Evolutionary conservation across 805 yeast genomes (phyloP).

Genomic region (Limtongia smithiae): DNA sequence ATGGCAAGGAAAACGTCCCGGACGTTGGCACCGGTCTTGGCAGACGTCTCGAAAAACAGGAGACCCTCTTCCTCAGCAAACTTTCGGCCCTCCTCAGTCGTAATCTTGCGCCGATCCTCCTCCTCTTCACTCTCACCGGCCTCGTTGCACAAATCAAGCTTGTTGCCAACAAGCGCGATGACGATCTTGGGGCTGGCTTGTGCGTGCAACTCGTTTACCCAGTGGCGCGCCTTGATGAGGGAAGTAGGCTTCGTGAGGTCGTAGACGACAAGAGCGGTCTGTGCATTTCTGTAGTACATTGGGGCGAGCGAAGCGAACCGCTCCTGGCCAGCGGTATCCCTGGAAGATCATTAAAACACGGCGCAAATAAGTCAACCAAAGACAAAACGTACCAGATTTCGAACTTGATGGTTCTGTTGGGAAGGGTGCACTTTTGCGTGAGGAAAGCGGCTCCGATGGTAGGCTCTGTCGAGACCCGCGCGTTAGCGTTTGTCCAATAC

Average conservation of each 20-base stretch:
- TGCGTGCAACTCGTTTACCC: constrained; percentile 95
- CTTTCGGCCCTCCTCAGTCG: constrained; percentile 78
- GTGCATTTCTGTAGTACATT: constrained; percentile 95
- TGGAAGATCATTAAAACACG: neutral
- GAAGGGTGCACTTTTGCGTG: constrained; percentile 87
- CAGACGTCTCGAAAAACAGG: constrained; percentile 89
- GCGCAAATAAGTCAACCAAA: neutral
- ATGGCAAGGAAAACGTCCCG: constrained; percentile 87
- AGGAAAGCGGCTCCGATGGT: constrained; percentile 97
- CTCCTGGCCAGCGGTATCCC: constrained; percentile 98
- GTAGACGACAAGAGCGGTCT: constrained; percentile 92
- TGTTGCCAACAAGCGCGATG: constrained; percentile 92
- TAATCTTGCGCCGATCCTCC: constrained; percentile 58
- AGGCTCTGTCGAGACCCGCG: constrained; percentile 60
- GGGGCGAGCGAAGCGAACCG: constrained; percentile 95
- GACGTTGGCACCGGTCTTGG: constrained; percentile 84
- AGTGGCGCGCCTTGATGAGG: constrained; percentile 92
- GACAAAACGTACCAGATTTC: constrained; percentile 63
- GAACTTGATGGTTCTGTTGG: constrained; percentile 81
- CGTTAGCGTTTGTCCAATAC: too few relatives aligned
- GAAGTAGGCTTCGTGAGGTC: constrained; percentile 94
- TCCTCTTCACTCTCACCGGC: constrained; percentile 44
- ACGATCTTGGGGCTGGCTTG: constrained; percentile 91
- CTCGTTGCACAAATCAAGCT: constrained; percentile 57
- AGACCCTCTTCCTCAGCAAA: constrained; percentile 89